A percentile compares a stretch with the other conserved stretches of the same genome.
These are phyloP conservation scores for Trametes cingulata DNA, from an alignment of 768 basidiomycete species.

Conservation along the genomic window DNA sequence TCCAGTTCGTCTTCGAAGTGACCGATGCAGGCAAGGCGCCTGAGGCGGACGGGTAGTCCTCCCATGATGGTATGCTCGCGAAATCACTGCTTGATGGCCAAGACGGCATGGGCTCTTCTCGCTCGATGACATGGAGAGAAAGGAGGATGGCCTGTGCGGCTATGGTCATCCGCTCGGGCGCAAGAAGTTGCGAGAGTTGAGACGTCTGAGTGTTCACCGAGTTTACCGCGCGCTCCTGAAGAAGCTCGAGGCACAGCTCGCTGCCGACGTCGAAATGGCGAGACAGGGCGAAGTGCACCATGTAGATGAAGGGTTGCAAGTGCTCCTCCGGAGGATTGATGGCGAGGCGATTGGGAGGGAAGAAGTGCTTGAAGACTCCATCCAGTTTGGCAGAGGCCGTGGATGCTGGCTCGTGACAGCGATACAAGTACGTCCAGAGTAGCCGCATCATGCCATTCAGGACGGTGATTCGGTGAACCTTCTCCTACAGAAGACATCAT, in stretches of 20 bases:
- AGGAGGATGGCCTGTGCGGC: constrained; percentile 77
- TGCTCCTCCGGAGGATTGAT: constrained; percentile 73
- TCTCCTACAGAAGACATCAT: constrained; percentile 68
- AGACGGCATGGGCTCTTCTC: constrained; percentile 63
- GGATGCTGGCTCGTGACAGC: constrained; percentile 83
- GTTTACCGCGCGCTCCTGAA: constrained; percentile 65
- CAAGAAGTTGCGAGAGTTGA: constrained; percentile 45
- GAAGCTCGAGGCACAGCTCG: constrained; percentile 77
- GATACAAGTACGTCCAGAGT: constrained; percentile 94
- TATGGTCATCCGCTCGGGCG: constrained; percentile 74
- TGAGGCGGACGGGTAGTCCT: constrained; percentile 73
- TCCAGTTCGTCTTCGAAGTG: constrained; percentile 63
- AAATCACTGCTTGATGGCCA: constrained; percentile 85
- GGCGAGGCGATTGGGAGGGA: constrained; percentile 65
- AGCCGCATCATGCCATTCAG: constrained; percentile 83
- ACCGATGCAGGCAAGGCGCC: constrained; percentile 58
- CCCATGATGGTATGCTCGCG: constrained; percentile 48
- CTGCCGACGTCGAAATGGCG: constrained; percentile 84
- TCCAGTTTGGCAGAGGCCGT: constrained; percentile 83
- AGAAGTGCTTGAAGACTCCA: constrained; percentile 69
- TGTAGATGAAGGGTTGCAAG: constrained; percentile 73
- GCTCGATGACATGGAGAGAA: constrained; percentile 70
- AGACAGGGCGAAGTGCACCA: constrained; percentile 80
- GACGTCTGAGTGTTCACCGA: constrained; percentile 43
- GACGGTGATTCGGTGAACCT: constrained; percentile 63